A percentile compares a stretch with the other conserved stretches of the same genome.
Evolutionary conservation across 371 early-diverging fungal genomes (phyloP).

Genomic region (Mortierella sp.): DNA sequence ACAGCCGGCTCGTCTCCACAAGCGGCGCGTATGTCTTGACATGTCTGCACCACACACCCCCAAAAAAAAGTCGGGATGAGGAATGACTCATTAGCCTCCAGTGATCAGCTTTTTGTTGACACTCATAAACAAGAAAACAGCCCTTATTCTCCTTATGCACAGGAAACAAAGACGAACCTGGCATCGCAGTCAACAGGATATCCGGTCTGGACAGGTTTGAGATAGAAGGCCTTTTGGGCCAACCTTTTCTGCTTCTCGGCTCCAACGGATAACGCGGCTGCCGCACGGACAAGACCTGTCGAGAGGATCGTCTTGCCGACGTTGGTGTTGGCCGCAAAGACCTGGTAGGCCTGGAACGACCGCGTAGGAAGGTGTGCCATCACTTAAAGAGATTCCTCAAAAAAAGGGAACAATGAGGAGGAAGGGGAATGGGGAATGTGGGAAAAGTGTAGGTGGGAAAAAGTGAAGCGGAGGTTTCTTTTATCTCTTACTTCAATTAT

Average conservation of each 20-base stretch:
- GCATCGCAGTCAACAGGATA: slow-evolving; percentile 86
- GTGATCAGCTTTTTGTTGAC: not conserved
- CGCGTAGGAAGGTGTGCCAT: slow-evolving; percentile 62
- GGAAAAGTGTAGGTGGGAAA: no score
- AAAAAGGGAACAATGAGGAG: not conserved
- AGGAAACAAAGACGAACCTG: slow-evolving; percentile 58
- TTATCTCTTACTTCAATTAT: no score
- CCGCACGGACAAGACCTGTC: slow-evolving; percentile 74
- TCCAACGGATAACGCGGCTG: slow-evolving; percentile 56
- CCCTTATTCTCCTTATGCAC: not conserved
- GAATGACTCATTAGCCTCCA: not conserved
- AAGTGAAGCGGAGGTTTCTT: no score
- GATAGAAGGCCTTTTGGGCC: slow-evolving; percentile 67
- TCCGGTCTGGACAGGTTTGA: slow-evolving; percentile 91
- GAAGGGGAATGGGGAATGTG: not conserved
- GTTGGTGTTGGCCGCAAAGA: slow-evolving; percentile 88
- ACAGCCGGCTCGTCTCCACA: slow-evolving; percentile 67
- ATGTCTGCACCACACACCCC: slow-evolving; percentile 60
- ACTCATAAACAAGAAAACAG: not conserved
- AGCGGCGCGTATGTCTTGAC: slow-evolving; percentile 65
- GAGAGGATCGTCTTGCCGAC: slow-evolving; percentile 89
- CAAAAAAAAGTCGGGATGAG: not conserved
- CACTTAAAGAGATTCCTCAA: not conserved
- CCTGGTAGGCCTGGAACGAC: slow-evolving; percentile 76
- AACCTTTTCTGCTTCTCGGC: slow-evolving; percentile 56